These are phyloP conservation scores for Monosporascus sp. DNA, from an alignment of 2,329 filamentous ascomycete genomes.

Conservation along the genomic window DNA sequence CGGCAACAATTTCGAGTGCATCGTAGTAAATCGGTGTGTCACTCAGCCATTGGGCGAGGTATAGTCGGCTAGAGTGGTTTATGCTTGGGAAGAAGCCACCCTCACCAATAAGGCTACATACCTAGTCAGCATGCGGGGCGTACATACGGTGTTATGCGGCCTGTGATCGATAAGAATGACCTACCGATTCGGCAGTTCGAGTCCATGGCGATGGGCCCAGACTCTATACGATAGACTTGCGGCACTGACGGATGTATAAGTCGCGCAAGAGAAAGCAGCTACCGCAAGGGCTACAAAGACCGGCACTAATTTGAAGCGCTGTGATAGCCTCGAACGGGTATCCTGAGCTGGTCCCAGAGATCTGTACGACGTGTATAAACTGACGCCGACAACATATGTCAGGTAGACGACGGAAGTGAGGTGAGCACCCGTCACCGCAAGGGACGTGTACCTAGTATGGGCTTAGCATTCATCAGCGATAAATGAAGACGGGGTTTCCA, in stretches of 20 bases:
- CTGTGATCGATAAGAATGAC: background rate
- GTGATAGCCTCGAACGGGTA: slow-evolving; percentile 29
- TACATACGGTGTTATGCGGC: background rate
- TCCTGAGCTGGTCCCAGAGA: slow-evolving; percentile 29
- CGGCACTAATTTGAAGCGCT: slow-evolving; percentile 27
- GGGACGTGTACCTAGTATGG: slow-evolving; percentile 25
- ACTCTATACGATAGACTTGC: slow-evolving; percentile 31
- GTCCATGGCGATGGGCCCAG: slow-evolving; percentile 33
- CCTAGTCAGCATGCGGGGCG: slow-evolving; percentile 4
- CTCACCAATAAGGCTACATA: slow-evolving; percentile 14
- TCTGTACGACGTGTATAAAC: slow-evolving; percentile 31
- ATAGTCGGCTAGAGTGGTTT: slow-evolving; percentile 25
- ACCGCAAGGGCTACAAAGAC: slow-evolving; percentile 29
- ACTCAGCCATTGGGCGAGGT: slow-evolving; percentile 47
- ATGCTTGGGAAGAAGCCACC: slow-evolving; percentile 23
- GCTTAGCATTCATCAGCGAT: background rate
- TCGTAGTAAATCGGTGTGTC: slow-evolving; percentile 48
- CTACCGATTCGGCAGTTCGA: slow-evolving; percentile 25
- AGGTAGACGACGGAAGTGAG: slow-evolving; percentile 25
- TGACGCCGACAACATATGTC: slow-evolving; percentile 25
- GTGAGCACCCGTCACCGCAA: slow-evolving; percentile 24
- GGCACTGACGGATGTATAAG: slow-evolving; percentile 25
- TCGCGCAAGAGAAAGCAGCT: slow-evolving; percentile 22
- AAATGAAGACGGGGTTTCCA: background rate
- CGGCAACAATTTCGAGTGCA: slow-evolving; percentile 49